Evolutionary conservation across 2,329 filamentous ascomycete genomes (phyloP), one percentile per base, ranked within the genome.

Genomic region (Dactylellina leptospora): DNA sequence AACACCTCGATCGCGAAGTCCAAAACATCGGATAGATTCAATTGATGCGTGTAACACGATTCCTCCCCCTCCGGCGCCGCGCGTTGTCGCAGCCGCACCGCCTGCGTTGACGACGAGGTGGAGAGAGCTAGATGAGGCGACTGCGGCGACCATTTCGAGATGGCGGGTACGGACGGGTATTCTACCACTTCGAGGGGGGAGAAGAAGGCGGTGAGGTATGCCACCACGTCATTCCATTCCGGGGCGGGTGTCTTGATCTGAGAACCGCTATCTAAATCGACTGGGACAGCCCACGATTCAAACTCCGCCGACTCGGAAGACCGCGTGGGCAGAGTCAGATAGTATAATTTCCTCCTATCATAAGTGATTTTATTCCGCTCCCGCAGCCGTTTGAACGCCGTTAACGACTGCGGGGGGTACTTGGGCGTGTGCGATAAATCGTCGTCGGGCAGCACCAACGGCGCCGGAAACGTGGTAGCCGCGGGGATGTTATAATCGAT

Each of bases 11-110:
- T 82, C 0, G 85, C 81, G 0, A 81, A 83, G 74, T 89, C 86
- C 0, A 89, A 80, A 1, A 90, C 79, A 75, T 90, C 87, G 45
- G 84, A 80, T 0, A 89, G 81, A 60, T 88, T 86, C 1, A 90
- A 77, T 75, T 88, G 86, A 10, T 79, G 79, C 0, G 75, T 56
- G 23, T 48, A 70, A 11, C 55, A 70, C 5, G 64, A 45, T 30
- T 70, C 55, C 3, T 38, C 30, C 1, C 64, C 64, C 13, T 54
- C 42, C 8, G 55, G 64, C 13, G 55, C 36, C 8, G 36, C 22
- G 2, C 64, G 30, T 16, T 25, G n/a, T 1, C 64, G 55, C 4
- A 70, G 22, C 22, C 42, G 38, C 11, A 85, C 86, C 0, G 81
- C 40, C 0, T 78, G 79, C 50, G 87, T 84, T 0, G 82, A 81